Conservation (phyloP, 225 moss, liverwort and hornwort species). For the Neckera pumila region DNA sequence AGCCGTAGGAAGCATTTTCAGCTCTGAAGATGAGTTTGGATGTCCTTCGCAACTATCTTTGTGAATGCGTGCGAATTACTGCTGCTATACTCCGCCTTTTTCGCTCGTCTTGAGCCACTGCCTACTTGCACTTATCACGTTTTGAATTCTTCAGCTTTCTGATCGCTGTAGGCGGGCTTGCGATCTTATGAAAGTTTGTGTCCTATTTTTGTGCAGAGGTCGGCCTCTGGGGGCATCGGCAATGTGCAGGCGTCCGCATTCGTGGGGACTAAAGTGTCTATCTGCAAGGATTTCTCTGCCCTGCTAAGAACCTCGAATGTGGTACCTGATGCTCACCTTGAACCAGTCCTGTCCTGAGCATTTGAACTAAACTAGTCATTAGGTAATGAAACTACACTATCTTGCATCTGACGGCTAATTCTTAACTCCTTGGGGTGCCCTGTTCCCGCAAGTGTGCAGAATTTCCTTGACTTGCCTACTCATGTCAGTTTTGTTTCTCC, state of each 20-base stretch:
- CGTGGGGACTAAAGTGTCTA: conserved; percentile 8
- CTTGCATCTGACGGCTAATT: background rate
- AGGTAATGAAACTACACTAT: background rate
- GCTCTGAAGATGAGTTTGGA: background rate
- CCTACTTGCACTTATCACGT: background rate
- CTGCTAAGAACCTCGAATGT: conserved; percentile 8
- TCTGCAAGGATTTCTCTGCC: conserved; percentile 16
- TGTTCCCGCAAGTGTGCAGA: background rate
- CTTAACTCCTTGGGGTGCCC: background rate
- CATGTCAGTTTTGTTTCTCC: background rate
- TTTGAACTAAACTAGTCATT: background rate
- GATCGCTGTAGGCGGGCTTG: background rate
- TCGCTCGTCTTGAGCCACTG: background rate
- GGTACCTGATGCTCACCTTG: background rate
- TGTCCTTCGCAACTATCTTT: background rate
- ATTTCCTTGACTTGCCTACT: background rate
- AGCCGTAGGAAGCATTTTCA: background rate
- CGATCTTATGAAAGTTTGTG: background rate
- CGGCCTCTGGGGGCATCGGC: background rate
- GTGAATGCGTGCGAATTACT: background rate
- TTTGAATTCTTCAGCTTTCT: background rate
- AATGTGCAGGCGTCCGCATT: conserved; percentile 25
- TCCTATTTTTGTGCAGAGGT: conserved; percentile 4
- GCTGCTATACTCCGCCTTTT: background rate
- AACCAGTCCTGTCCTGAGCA: background rate